phyloP scores from a whole-genome alignment of 1,139 yeast genomes.

The Magnusiomyces suaveolens region DNA sequence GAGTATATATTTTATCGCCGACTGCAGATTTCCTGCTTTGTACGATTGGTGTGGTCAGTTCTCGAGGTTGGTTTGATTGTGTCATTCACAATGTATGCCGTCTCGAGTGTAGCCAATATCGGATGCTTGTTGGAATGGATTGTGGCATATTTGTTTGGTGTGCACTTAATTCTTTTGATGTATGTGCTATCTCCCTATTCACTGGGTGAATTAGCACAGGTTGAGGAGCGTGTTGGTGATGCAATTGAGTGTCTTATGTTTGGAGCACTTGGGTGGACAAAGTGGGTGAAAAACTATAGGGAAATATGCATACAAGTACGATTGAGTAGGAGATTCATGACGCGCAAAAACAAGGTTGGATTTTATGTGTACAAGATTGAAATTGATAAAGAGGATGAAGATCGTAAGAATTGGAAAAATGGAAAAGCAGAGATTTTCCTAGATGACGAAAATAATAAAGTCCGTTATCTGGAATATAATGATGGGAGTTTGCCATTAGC shows the following conservation, averaged over 20 bases:
- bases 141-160: slow-evolving; percentile 13
- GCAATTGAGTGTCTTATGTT: slow-evolving; percentile 8
- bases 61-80: slow-evolving; percentile 11
- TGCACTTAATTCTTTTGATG: slow-evolving; percentile 10
- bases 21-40: slow-evolving; percentile 11
- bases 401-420: not conserved
- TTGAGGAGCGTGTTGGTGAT: slow-evolving; percentile 5
- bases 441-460: not conserved
- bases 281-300: not conserved
- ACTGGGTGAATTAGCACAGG: slow-evolving; percentile 2
- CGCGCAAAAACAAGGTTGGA: not conserved
- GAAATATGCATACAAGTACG: not conserved
- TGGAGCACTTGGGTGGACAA: slow-evolving; percentile 3
- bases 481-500: too few species aligned
- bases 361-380: not conserved
- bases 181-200: slow-evolving; percentile 6
- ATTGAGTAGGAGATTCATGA: not conserved
- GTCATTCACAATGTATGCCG: slow-evolving; percentile 12
- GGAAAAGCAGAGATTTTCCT: not conserved
- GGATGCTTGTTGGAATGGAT: slow-evolving; percentile 16
- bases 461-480: not conserved
- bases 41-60: slow-evolving; percentile 12
- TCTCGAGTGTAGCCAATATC: slow-evolving; percentile 5
- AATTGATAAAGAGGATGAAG: not conserved
- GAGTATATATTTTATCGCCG: slow-evolving; percentile 9